phyloP scores from a whole-genome alignment of 495 filamentous ascomycete genomes.

The Bryoglossum gracile region DNA sequence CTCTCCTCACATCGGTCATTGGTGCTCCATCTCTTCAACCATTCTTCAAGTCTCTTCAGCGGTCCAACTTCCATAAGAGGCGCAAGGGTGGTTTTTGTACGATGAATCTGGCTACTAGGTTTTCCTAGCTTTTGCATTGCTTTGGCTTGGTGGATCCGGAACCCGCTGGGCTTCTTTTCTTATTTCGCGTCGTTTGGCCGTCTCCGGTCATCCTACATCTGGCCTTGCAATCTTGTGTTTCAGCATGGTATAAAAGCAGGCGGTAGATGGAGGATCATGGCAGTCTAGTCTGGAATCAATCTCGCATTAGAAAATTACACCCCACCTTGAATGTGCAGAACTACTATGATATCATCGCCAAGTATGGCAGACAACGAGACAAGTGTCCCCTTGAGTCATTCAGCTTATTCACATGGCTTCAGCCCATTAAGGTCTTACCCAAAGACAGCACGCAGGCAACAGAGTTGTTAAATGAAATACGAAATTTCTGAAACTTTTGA shows the following conservation, averaged over 20 bases:
- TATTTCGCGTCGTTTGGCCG: slow-evolving; percentile 18
- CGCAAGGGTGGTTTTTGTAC: slow-evolving; percentile 28
- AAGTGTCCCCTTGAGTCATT: too few relatives aligned
- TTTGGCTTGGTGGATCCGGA: slow-evolving; percentile 1
- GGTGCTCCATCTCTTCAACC: slow-evolving; percentile 23
- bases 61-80: slow-evolving; percentile 26
- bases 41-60: slow-evolving; percentile 26
- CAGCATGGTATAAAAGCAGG: slow-evolving; percentile 30
- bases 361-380: too few relatives aligned
- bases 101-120: slow-evolving; percentile 23
- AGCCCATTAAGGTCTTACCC: too few relatives aligned
- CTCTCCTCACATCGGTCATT: slow-evolving; percentile 24
- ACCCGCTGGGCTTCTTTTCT: slow-evolving; percentile 12
- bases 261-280: slow-evolving; percentile 28
- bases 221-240: slow-evolving; percentile 27
- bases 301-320: slow-evolving; percentile 26
- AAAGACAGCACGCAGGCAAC: too few relatives aligned
- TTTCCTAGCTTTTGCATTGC: slow-evolving; percentile 21
- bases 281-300: slow-evolving; percentile 27
- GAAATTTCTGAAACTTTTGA: too few relatives aligned
- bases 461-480: too few relatives aligned
- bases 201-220: slow-evolving; percentile 15
- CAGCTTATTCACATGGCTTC: too few relatives aligned
- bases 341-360: too few relatives aligned
- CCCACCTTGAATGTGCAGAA: too few relatives aligned